Evolutionary conservation across 169 alveolate species (phyloP).

Genomic region (Plasmodium blacklocki): DNA sequence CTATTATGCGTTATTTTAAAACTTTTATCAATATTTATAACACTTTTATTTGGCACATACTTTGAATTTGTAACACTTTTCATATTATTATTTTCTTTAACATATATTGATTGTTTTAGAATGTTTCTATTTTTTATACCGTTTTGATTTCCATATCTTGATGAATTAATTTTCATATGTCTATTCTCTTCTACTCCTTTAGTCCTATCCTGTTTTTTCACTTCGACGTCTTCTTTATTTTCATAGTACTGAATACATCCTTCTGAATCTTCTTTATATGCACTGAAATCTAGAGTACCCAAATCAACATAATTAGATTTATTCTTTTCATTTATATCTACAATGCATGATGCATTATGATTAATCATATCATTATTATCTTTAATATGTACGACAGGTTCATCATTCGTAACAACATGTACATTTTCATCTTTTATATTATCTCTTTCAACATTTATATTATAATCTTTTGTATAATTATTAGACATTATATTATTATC

Average conservation of each 20-base stretch:
- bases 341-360: neutral
- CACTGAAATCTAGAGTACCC: slow-evolving; percentile 73
- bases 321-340: slow-evolving; percentile 21
- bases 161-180: neutral
- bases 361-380: neutral
- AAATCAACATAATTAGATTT: slow-evolving; percentile 54
- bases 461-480: slow-evolving; percentile 1
- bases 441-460: neutral
- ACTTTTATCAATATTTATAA: no score
- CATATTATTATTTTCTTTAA: slow-evolving; percentile 19
- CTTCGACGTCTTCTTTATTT: neutral
- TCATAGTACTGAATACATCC: slow-evolving; percentile 63
- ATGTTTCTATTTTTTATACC: slow-evolving; percentile 20
- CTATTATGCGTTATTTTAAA: no score
- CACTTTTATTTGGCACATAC: no score
- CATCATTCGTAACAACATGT: neutral
- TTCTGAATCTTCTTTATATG: slow-evolving; percentile 73
- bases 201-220: neutral
- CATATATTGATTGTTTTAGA: slow-evolving; percentile 33
- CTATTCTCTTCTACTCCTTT: slow-evolving; percentile 6
- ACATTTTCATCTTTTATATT: neutral
- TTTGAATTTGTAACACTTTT: no score
- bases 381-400: no score
- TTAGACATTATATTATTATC: neutral
- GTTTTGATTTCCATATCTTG: slow-evolving; percentile 8